These are phyloP conservation scores for Calophaca sinica DNA, from an alignment of 306 rosid species.

Conservation along the genomic window DNA sequence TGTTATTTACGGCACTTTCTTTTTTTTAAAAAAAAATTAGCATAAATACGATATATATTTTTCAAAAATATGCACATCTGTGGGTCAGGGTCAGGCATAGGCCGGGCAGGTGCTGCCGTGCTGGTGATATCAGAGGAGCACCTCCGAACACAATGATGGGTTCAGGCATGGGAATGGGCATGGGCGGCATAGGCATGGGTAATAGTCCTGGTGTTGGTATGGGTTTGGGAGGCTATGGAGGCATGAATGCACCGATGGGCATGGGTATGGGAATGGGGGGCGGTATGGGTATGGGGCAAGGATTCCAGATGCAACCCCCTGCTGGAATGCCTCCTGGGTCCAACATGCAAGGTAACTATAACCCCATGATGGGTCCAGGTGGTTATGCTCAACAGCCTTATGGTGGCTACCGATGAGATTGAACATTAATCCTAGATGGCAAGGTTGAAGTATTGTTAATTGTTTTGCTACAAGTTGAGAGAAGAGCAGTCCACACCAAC, in stretches of 20 bases:
- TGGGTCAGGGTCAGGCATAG: no score
- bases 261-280: constrained; percentile 46
- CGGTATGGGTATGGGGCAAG: constrained; percentile 84
- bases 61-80: constrained; percentile 13
- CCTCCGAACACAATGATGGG: constrained; percentile 68
- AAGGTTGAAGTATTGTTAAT: constrained; percentile 30
- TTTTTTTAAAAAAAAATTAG: no score
- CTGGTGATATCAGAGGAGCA: constrained; percentile 70
- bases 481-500: constrained; percentile 46
- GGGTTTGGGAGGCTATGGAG: no score
- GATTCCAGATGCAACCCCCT: constrained; percentile 74
- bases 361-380: constrained; percentile 82
- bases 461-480: constrained; percentile 46
- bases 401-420: constrained; percentile 76
- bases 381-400: constrained; percentile 79
- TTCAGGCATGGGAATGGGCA: constrained; percentile 42
- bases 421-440: constrained; percentile 37
- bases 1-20: no score
- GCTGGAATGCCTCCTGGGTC: constrained; percentile 66
- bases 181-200: constrained; percentile 61
- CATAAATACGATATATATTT: no score
- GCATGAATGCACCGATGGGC: no score
- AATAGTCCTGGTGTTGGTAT: constrained; percentile 45
- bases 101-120: constrained; percentile 85
- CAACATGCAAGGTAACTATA: constrained; percentile 70